Evolutionary conservation across 768 basidiomycete genomes (phyloP), one percentile per base, ranked within the genome.

Genomic region (Rhizopogon vulgaris): DNA sequence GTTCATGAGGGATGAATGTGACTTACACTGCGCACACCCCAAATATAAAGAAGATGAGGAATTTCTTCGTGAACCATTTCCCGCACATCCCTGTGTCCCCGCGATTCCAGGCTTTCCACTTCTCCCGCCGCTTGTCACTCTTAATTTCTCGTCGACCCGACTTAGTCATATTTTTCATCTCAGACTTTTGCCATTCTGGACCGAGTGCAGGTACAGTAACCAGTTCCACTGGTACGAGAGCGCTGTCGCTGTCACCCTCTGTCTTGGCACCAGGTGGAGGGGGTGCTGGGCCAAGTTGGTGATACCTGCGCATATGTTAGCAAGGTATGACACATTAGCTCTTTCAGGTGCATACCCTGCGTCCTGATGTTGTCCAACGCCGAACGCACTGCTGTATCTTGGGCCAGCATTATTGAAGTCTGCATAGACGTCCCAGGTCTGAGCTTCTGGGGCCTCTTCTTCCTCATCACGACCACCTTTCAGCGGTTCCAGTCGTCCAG

Each of bases 181-280:
- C 94, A 17, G 78, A 72, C 46, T 83, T 82, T 24, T 78, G 78
- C 94, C 94, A 97, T 71, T 97, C 94, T 0, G 94, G 73, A 17
- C 94, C 94, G 3, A 97, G 75, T 2, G 89, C 89, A 3, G 94
- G 94, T 0, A 96, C 91, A 1, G 94, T 95, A 40, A 95, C 86
- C 66, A 94, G 76, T 68, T 97, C 94, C 22, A 93, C 88, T 3
- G 79, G 82, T 9, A 73, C 73, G 4, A 60, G 51, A 15, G 68
- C 48, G 39, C 57, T 61, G 41, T 65, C 62, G 11, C 63, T 60
- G 43, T 75, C 74, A 10, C 60, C 73, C 25, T 77, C 78, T 28
- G 55, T 49, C 56, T 71, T 75, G 52, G 63, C 66, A 40, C 66
- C 18, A 56, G 38, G 11, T 14, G 52, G 9, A 38, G 66, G 56